Percentiles rank a stretch among this genome's conserved stretches.
Evolutionary conservation across 352 stramenopile species (phyloP).

Genomic region (Stramenopiles sp.): DNA sequence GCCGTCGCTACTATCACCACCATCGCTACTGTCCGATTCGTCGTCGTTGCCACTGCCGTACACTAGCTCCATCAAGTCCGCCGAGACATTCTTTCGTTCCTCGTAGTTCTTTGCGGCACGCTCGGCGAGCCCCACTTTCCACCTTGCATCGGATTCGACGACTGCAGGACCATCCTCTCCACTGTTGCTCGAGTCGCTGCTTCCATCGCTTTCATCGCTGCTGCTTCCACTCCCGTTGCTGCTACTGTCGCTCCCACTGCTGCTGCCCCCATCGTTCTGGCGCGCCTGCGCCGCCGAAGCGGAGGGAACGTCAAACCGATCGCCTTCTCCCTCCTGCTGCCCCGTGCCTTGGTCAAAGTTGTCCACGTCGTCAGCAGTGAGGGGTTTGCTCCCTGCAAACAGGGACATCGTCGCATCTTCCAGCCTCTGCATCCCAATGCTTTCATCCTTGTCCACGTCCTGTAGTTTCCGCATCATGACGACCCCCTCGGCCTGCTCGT

Average conservation of each 20-base stretch:
- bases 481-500: constrained; percentile 47
- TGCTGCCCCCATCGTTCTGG: too few relatives aligned
- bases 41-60: constrained; percentile 34
- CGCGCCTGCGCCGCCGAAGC: too few relatives aligned
- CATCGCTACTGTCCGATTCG: constrained; percentile 13
- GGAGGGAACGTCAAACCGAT: too few relatives aligned
- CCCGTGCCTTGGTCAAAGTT: constrained; percentile 19
- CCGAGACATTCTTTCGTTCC: constrained; percentile 45
- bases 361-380: background rate
- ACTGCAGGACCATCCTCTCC: constrained; percentile 32
- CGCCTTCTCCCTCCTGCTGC: constrained; percentile 13
- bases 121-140: constrained; percentile 59
- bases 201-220: constrained; percentile 20
- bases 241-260: background rate
- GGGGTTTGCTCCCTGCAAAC: constrained; percentile 66
- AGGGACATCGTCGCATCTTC: constrained; percentile 72
- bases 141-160: constrained; percentile 44
- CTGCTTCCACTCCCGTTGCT: background rate
- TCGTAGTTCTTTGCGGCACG: constrained; percentile 56
- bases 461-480: constrained; percentile 86
- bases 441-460: constrained; percentile 66
- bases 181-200: constrained; percentile 22
- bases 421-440: constrained; percentile 35
- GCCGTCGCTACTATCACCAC: constrained; percentile 43
- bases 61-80: constrained; percentile 71